Conservation (phyloP, 2,329 filamentous ascomycete species). For the Trichoderma gracile region DNA sequence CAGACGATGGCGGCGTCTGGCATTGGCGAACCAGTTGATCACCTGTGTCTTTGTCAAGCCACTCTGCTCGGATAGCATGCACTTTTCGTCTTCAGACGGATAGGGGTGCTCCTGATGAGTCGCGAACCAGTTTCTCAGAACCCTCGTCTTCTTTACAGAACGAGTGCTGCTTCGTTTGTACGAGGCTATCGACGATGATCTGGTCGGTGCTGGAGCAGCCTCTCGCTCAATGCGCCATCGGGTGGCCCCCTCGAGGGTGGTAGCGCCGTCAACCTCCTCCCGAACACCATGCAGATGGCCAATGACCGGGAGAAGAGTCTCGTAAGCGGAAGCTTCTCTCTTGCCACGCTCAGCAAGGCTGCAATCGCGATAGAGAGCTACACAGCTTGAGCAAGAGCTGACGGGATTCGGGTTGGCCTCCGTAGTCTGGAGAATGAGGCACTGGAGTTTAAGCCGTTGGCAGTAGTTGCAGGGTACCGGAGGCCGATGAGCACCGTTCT, state of each 20-base stretch:
- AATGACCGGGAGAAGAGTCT: conserved; percentile 49
- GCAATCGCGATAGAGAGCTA: conserved; percentile 52
- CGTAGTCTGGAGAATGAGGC: conserved; percentile 50
- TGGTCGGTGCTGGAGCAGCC: neutral
- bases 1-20: conserved; percentile 49
- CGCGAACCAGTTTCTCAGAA: conserved; percentile 49
- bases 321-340: conserved; percentile 47
- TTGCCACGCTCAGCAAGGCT: conserved; percentile 49
- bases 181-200: conserved; percentile 28
- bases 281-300: conserved; percentile 51
- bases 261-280: conserved; percentile 38
- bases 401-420: conserved; percentile 51
- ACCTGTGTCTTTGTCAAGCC: conserved; percentile 49
- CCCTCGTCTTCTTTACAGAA: conserved; percentile 48
- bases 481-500: conserved; percentile 46
- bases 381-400: conserved; percentile 51
- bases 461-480: conserved; percentile 48
- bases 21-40: conserved; percentile 54
- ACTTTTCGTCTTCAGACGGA: conserved; percentile 49
- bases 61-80: conserved; percentile 43
- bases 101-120: conserved; percentile 50
- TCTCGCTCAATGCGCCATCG: conserved; percentile 7
- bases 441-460: conserved; percentile 47
- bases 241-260: conserved; percentile 3
- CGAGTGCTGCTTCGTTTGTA: conserved; percentile 42